Conservation (phyloP, 257 asterid species). For the Rubia yunnanensis region DNA sequence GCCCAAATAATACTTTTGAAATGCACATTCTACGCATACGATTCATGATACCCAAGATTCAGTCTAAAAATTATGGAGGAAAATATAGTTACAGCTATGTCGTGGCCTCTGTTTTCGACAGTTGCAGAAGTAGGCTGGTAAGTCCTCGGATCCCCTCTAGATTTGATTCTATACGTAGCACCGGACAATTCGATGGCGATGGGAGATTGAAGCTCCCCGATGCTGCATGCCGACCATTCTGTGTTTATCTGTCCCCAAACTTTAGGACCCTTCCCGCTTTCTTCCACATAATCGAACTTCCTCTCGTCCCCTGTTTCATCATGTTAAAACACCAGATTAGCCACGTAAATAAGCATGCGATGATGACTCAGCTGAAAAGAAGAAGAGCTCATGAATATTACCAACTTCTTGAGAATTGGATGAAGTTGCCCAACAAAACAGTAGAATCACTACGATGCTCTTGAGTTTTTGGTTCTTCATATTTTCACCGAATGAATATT, state of each 20-base stretch:
- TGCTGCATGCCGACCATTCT: conserved; percentile 60
- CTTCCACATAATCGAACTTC: conserved; percentile 39
- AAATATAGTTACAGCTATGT: conserved; percentile 38
- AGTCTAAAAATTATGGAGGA: no score
- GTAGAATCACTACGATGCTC: conserved; percentile 20
- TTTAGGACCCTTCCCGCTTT: conserved; percentile 45
- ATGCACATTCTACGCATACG: no score
- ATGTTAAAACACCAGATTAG: no score
- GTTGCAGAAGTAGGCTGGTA: conserved; percentile 41
- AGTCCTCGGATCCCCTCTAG: conserved; percentile 15
- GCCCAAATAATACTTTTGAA: no score
- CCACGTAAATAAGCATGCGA: no score
- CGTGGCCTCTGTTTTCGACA: conserved; percentile 58
- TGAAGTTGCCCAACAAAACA: conserved; percentile 23
- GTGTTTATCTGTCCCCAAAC: conserved; percentile 52
- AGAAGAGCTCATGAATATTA: background rate
- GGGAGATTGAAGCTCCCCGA: conserved; percentile 59
- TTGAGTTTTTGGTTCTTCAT: conserved; percentile 18
- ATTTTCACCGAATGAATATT: no score
- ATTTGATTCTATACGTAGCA: conserved; percentile 28
- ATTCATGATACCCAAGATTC: no score
- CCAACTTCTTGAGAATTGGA: conserved; percentile 45
- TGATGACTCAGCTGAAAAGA: no score
- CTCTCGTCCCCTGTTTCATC: conserved; percentile 37
- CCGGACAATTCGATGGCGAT: conserved; percentile 50